These are phyloP conservation scores for Colletotrichum kahawae DNA, from an alignment of 2,329 filamentous ascomycete species.

Conservation along the genomic window DNA sequence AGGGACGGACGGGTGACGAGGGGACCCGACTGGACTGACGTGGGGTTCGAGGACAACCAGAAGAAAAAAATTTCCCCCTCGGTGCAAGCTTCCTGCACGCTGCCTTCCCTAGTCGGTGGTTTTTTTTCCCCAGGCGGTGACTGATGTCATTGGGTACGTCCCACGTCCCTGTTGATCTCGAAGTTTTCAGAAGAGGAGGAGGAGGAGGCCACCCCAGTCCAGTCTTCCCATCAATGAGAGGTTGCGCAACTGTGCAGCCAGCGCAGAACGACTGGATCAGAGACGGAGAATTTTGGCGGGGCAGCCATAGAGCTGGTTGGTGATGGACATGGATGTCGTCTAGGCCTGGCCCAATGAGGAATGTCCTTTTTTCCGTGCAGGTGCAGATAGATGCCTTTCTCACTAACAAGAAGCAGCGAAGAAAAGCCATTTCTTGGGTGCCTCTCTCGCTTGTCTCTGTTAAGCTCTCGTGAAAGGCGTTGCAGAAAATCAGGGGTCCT, in stretches of 20 bases:
- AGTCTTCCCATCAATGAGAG: neutral
- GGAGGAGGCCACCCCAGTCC: neutral
- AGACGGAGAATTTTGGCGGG: constrained; percentile 2
- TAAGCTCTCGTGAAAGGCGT: neutral
- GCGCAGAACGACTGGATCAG: neutral
- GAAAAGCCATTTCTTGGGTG: neutral
- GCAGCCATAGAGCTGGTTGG: neutral
- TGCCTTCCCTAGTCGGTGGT: neutral
- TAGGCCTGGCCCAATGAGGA: neutral
- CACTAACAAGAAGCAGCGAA: neutral
- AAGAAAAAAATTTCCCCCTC: neutral
- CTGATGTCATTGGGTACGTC: constrained; percentile 19
- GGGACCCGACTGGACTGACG: neutral
- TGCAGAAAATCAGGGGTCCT: neutral
- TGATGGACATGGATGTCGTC: neutral
- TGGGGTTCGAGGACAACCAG: neutral
- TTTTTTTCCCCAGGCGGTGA: neutral
- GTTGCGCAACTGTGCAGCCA: neutral
- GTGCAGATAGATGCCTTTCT: neutral
- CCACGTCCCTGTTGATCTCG: constrained; percentile 18
- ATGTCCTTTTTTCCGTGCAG: neutral
- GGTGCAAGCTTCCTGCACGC: neutral
- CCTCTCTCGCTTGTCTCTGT: neutral
- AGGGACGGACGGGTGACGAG: neutral
- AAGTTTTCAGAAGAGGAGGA: constrained; percentile 3